phyloP scores from a whole-genome alignment of 2,329 filamentous ascomycete genomes.

The Fusarium albosuccineum region DNA sequence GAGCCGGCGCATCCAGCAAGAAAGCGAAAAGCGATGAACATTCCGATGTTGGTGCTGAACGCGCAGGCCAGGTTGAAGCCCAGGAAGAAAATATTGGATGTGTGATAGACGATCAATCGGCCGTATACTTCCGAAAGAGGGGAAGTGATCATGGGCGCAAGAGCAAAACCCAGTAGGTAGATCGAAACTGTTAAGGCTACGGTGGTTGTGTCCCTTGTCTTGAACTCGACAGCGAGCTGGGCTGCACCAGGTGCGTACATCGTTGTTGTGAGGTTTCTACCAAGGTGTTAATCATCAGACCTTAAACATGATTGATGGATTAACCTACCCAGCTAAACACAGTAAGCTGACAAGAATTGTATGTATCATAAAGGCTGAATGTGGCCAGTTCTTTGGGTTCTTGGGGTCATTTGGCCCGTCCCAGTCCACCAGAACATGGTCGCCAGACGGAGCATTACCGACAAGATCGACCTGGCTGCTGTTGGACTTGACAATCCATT shows the following conservation, averaged over 20 bases:
- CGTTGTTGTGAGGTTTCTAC: slow-evolving; percentile 29
- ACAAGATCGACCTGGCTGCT: too few species aligned
- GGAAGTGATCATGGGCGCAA: not conserved
- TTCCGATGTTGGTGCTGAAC: slow-evolving; percentile 70
- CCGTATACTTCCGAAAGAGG: not conserved
- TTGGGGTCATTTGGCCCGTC: not conserved
- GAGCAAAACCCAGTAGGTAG: not conserved
- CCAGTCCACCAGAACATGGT: not conserved
- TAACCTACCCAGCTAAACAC: not conserved
- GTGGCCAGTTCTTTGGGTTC: not conserved
- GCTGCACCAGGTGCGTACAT: slow-evolving; percentile 62
- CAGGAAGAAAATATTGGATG: not conserved
- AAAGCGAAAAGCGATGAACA: slow-evolving; percentile 71
- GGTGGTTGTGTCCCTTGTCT: slow-evolving; percentile 38
- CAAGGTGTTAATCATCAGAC: not conserved
- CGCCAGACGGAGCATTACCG: too few species aligned
- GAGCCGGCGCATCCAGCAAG: slow-evolving; percentile 69
- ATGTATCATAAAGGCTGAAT: not conserved
- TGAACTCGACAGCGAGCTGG: slow-evolving; percentile 60
- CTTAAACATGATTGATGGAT: not conserved
- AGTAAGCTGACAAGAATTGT: not conserved
- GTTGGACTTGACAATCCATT: too few species aligned
- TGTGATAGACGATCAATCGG: not conserved
- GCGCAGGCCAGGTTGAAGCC: slow-evolving; percentile 18
- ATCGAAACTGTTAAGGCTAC: not conserved